Base-by-base conservation (phyloP, 2,329 filamentous ascomycete genomes). In the Fonsecaea erecta region DNA sequence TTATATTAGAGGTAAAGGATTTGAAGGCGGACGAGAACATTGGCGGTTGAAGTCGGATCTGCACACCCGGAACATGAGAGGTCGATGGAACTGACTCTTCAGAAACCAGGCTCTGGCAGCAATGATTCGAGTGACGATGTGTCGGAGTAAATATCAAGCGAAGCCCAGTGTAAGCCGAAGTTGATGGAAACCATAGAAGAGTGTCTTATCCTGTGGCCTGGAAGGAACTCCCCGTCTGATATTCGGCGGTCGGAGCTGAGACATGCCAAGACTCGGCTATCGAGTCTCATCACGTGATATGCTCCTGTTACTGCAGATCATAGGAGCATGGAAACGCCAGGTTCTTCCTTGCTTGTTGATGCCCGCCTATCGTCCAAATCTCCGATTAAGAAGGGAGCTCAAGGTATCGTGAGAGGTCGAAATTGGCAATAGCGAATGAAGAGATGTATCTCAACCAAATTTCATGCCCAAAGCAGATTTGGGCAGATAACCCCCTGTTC, bases 11-110 rank as follows among this genome's bases (percentile, higher is more conserved):
- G 70, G 89, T 90, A 77, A 98, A 94, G 69, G 94, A 96, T 80
- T 98, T 98, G 76, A 98, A 85, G 70, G 92, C 92, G 68, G 89
- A 93, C 75, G 92, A 92, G 80, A 97, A 97, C 93, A 98, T 97
- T 60, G 57, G 57, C 46, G 57, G 9, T 35, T 35, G 43, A 30
- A 60, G 12, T 34, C 16, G 57, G 51, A 18, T 53, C n/a, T 53
- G 51, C 24, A 32, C 51, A 34, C 18, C 26, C 51, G n/a, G 26
- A 7, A 60, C 57, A 60, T 60, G 43, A 28, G 57, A 52, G 18
- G n/a, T 14, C 6, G 11, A 40, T 11, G n/a, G 18, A 48, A 24
- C 1, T 12, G 12, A 48, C 3, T 24, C 6, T 46, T 21, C 8
- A 24, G 9, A 11, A 24, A 24, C 11, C 1, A 24, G 43, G 43